These are phyloP conservation scores for Diaporthe citrichinensis DNA, from an alignment of 2,329 filamentous ascomycete species.

Conservation along the genomic window DNA sequence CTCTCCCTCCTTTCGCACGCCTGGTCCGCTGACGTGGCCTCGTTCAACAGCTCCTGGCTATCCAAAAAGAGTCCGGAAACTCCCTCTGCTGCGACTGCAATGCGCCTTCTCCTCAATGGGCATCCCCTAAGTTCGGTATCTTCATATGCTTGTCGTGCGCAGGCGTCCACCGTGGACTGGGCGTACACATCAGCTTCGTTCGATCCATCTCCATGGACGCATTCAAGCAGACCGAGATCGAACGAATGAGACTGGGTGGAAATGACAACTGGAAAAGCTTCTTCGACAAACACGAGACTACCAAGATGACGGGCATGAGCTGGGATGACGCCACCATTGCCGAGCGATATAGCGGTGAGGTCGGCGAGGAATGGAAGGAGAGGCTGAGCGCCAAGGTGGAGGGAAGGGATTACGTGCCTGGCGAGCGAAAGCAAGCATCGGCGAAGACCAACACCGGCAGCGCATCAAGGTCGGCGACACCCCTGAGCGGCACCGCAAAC, in stretches of 20 bases:
- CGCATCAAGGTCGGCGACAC: slow-evolving; percentile 37
- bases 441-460: slow-evolving; percentile 39
- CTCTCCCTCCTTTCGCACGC: background rate
- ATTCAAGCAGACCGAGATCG: slow-evolving; percentile 93
- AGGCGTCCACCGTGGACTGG: slow-evolving; percentile 92
- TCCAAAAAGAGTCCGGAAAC: slow-evolving; percentile 92
- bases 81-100: slow-evolving; percentile 94
- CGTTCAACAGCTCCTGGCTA: slow-evolving; percentile 79
- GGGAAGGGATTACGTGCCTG: slow-evolving; percentile 85
- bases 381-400: slow-evolving; percentile 89
- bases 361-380: slow-evolving; percentile 96
- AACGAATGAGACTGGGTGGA: slow-evolving; percentile 92
- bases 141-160: slow-evolving; percentile 99
- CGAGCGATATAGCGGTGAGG: slow-evolving; percentile 90
- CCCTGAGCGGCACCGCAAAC: slow-evolving; percentile 55
- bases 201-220: slow-evolving; percentile 98
- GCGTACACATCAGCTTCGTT: slow-evolving; percentile 98
- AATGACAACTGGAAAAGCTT: slow-evolving; percentile 91
- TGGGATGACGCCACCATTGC: slow-evolving; percentile 93
- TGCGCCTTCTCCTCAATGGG: slow-evolving; percentile 98
- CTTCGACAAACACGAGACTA: slow-evolving; percentile 81
- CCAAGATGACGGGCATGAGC: slow-evolving; percentile 74
- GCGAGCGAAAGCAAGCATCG: slow-evolving; percentile 67
- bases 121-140: slow-evolving; percentile 95
- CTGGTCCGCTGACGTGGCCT: slow-evolving; percentile 29